phyloP scores from a whole-genome alignment of 2,329 filamentous ascomycete genomes.

The Plenodomus tracheiphilus region DNA sequence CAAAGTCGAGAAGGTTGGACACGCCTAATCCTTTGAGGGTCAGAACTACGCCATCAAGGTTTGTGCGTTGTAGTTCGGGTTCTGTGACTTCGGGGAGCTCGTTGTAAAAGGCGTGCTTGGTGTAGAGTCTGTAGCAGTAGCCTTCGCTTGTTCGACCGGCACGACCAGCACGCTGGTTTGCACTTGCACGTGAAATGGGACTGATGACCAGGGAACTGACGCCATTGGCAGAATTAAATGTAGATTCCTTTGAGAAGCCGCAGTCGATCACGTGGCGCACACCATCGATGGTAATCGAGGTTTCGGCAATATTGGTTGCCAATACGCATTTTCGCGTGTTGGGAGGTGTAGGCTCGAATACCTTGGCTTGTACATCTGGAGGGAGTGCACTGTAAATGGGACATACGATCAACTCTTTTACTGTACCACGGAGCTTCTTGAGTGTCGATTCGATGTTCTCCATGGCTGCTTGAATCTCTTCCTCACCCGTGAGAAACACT shows the following conservation, averaged over 20 bases:
- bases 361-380: conserved; percentile 86
- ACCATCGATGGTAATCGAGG: conserved; percentile 90
- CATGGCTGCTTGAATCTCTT: conserved; percentile 90
- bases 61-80: conserved; percentile 90
- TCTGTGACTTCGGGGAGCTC: conserved; percentile 91
- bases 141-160: conserved; percentile 90
- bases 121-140: conserved; percentile 92
- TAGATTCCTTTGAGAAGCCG: conserved; percentile 93
- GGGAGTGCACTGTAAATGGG: conserved; percentile 95
- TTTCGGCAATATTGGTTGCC: conserved; percentile 97
- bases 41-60: conserved; percentile 81
- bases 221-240: conserved; percentile 86
- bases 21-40: conserved; percentile 89
- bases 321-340: conserved; percentile 88
- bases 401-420: conserved; percentile 85
- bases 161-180: conserved; percentile 89
- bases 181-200: conserved; percentile 87
- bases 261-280: conserved; percentile 96
- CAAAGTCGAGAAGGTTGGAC: conserved; percentile 89
- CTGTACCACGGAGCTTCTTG: conserved; percentile 79
- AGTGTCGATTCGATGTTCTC: conserved; percentile 83
- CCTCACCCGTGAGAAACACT: conserved; percentile 92
- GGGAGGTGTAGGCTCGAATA: conserved; percentile 89
- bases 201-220: conserved; percentile 92
- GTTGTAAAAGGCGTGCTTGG: conserved; percentile 90